phyloP scores from a whole-genome alignment of 225 moss, liverwort and hornwort species.

The Straminergon stramineum region DNA sequence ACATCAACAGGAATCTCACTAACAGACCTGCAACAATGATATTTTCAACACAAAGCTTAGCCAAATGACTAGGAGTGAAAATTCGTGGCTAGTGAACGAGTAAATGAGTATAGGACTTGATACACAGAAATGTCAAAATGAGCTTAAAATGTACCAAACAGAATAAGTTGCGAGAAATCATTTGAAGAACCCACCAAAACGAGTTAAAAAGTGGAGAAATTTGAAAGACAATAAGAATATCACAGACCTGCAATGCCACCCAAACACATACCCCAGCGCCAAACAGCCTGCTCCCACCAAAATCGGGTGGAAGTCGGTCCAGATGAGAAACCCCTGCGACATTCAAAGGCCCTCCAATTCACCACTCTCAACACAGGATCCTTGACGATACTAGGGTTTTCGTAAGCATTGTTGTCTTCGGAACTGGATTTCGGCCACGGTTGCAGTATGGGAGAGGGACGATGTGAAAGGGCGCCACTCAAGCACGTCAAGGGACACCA shows the following conservation, averaged over 20 bases:
- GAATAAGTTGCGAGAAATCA: neutral
- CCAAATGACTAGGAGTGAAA: neutral
- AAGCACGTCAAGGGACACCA: neutral
- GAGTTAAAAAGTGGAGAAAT: neutral
- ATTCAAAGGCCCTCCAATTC: constrained; percentile 12
- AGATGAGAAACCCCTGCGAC: constrained; percentile 20
- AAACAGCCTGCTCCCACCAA: constrained; percentile 55
- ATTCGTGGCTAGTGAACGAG: neutral
- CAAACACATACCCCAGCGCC: constrained; percentile 48
- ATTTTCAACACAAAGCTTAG: neutral
- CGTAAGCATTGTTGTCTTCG: neutral
- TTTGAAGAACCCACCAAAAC: neutral
- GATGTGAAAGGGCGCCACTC: constrained; percentile 18
- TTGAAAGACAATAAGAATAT: neutral
- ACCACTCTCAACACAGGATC: neutral
- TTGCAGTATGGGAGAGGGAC: neutral
- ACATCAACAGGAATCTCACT: constrained; percentile 18
- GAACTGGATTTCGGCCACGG: neutral
- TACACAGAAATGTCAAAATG: neutral
- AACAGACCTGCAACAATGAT: constrained; percentile 1
- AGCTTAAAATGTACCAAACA: neutral
- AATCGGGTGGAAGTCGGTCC: constrained; percentile 41
- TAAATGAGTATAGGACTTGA: neutral
- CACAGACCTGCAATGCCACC: constrained; percentile 26
- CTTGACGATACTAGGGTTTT: neutral